Conservation (phyloP, 768 basidiomycete genomes). For the Tulasnella sp. region DNA sequence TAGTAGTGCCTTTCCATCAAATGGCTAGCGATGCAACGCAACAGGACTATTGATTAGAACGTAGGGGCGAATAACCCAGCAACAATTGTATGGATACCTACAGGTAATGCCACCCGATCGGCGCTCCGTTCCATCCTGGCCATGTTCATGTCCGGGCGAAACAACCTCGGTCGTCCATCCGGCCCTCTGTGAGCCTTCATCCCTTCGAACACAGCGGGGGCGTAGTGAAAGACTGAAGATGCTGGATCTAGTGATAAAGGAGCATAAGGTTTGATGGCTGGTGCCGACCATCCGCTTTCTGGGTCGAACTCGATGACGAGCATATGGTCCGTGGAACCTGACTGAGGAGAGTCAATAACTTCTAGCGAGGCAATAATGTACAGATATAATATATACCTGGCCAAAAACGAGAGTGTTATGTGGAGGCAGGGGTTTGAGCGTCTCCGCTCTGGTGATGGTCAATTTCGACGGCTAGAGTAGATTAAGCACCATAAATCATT, state of each 20-base stretch:
- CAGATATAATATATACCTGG: slow-evolving; percentile 66
- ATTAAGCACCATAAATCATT: not conserved
- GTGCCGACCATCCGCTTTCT: slow-evolving; percentile 50
- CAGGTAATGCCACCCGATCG: slow-evolving; percentile 43
- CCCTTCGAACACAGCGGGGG: slow-evolving; percentile 84
- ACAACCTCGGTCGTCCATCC: slow-evolving; percentile 65
- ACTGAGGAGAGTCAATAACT: not conserved
- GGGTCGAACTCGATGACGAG: slow-evolving; percentile 32
- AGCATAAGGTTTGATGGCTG: slow-evolving; percentile 64
- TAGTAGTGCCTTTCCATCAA: slow-evolving; percentile 39
- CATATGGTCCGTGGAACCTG: slow-evolving; percentile 30
- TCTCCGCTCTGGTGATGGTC: not conserved
- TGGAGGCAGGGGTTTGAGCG: slow-evolving; percentile 44
- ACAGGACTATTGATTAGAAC: not conserved
- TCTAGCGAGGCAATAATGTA: not conserved
- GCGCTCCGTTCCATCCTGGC: slow-evolving; percentile 86
- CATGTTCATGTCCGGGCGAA: slow-evolving; percentile 97
- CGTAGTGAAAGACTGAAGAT: slow-evolving; percentile 83
- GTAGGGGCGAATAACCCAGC: no score
- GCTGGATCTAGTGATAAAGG: slow-evolving; percentile 68
- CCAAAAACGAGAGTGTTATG: slow-evolving; percentile 70
- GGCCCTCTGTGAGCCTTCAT: slow-evolving; percentile 84
- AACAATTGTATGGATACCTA: not conserved
- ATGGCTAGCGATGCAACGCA: slow-evolving; percentile 26
- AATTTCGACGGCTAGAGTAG: slow-evolving; percentile 9